Conservation (phyloP, 1,139 yeast species). For the Casaregolazyma lundiana region DNA sequence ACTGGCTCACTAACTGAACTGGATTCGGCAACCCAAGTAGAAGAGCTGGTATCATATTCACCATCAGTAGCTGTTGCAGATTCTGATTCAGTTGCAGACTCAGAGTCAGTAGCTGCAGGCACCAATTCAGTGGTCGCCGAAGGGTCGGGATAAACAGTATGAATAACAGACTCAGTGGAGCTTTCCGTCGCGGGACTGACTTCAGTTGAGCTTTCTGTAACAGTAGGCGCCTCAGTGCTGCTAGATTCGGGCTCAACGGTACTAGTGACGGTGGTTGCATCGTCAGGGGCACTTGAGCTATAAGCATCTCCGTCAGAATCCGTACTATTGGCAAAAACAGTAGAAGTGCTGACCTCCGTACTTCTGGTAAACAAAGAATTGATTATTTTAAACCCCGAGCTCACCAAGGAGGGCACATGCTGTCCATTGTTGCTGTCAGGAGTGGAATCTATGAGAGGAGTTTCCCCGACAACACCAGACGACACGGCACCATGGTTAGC, state of each 20-base stretch:
- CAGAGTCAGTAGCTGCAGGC: too few relatives aligned
- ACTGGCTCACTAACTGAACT: background rate
- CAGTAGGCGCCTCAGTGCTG: background rate
- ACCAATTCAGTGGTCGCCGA: too few relatives aligned
- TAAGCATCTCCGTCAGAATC: background rate
- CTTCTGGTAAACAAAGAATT: slow-evolving; percentile 1
- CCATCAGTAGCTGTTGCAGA: background rate
- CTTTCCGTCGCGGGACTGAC: background rate
- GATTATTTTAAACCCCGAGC: slow-evolving; percentile 3
- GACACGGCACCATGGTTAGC: background rate
- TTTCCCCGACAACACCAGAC: too few relatives aligned
- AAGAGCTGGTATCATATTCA: background rate
- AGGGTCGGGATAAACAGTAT: background rate
- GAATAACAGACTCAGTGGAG: background rate
- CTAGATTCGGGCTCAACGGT: background rate
- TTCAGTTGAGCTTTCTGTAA: background rate
- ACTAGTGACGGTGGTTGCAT: background rate
- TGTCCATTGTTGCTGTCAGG: too few relatives aligned
- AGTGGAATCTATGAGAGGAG: too few relatives aligned
- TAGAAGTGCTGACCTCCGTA: background rate
- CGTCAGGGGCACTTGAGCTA: background rate
- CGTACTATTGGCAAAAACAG: background rate
- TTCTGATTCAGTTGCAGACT: too few relatives aligned
- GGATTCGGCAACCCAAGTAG: background rate
- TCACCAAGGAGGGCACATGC: background rate